Evolutionary conservation across 495 filamentous ascomycete species (phyloP).

Genomic region (Oleoguttula mirabilis): DNA sequence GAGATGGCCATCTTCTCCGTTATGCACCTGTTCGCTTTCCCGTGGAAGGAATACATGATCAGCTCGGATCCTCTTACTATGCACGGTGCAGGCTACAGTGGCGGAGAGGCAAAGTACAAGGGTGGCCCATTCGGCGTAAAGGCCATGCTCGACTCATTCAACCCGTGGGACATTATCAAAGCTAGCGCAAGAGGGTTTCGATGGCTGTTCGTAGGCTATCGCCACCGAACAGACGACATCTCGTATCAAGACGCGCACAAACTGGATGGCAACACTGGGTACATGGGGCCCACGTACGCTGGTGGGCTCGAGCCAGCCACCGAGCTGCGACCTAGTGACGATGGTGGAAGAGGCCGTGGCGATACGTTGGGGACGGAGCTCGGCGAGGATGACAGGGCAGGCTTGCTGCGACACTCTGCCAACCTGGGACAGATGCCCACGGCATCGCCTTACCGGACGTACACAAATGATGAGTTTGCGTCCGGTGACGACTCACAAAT

Average conservation of each 20-base stretch:
- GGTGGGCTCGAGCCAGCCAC: constrained; percentile 8
- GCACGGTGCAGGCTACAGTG: constrained; percentile 29
- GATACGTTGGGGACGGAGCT: not conserved
- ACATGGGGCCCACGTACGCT: constrained; percentile 3
- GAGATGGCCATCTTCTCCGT: constrained; percentile 79
- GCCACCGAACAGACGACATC: constrained; percentile 39
- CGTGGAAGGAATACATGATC: constrained; percentile 51
- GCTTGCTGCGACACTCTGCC: not conserved
- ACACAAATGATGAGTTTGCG: constrained; percentile 4
- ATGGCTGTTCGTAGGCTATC: constrained; percentile 69
- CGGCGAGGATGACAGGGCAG: constrained; percentile 1
- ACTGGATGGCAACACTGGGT: not conserved
- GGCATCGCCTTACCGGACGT: constrained; percentile 1
- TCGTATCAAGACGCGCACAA: constrained; percentile 32
- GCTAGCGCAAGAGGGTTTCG: constrained; percentile 62
- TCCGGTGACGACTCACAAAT: constrained; percentile 3
- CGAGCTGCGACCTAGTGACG: constrained; percentile 7
- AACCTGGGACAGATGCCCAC: not conserved
- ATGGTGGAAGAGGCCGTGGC: constrained; percentile 1
- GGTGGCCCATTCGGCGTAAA: constrained; percentile 52
- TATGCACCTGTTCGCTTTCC: constrained; percentile 74
- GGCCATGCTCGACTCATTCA: constrained; percentile 62
- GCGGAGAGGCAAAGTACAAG: constrained; percentile 31
- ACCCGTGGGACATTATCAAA: constrained; percentile 74
- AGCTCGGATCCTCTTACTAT: constrained; percentile 31